phyloP scores from a whole-genome alignment of 768 basidiomycete species.

The Lactifluus subvellereus region DNA sequence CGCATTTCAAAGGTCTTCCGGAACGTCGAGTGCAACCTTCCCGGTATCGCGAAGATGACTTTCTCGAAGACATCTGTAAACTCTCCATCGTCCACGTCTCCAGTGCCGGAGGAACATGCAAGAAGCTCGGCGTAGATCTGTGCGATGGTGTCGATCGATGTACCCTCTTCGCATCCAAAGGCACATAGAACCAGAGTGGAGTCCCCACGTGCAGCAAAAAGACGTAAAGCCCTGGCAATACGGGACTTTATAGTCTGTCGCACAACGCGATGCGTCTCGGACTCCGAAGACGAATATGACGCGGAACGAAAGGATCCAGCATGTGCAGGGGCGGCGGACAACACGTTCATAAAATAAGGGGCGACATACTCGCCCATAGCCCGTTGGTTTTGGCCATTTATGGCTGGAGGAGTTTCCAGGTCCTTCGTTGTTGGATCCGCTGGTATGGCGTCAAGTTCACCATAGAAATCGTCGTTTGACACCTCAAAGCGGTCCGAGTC shows the following conservation, averaged over 20 bases:
- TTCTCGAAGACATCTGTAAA: slow-evolving; percentile 20
- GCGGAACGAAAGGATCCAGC: neutral
- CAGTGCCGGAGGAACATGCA: slow-evolving; percentile 6
- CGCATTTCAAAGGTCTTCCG: slow-evolving; percentile 20
- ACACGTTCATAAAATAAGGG: slow-evolving; percentile 23
- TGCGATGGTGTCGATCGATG: slow-evolving; percentile 10
- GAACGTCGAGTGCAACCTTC: slow-evolving; percentile 11
- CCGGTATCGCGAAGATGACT: slow-evolving; percentile 20
- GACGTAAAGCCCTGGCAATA: slow-evolving; percentile 6
- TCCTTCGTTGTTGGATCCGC: slow-evolving; percentile 24
- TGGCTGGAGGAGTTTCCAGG: slow-evolving; percentile 19
- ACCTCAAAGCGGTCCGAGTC: slow-evolving; percentile 20
- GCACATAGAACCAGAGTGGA: slow-evolving; percentile 18
- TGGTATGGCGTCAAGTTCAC: slow-evolving; percentile 23
- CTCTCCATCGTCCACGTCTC: slow-evolving; percentile 4
- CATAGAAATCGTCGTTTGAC: slow-evolving; percentile 17
- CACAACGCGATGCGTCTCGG: neutral
- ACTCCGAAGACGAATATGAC: neutral
- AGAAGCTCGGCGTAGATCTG: slow-evolving; percentile 23
- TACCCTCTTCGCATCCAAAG: slow-evolving; percentile 18
- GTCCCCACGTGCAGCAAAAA: slow-evolving; percentile 17
- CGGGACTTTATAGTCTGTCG: slow-evolving; percentile 20
- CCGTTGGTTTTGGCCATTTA: slow-evolving; percentile 20
- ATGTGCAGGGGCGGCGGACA: slow-evolving; percentile 11
- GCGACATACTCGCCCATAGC: slow-evolving; percentile 24